phyloP scores from a whole-genome alignment of 768 basidiomycete species.

The Tephrocybe sp. region DNA sequence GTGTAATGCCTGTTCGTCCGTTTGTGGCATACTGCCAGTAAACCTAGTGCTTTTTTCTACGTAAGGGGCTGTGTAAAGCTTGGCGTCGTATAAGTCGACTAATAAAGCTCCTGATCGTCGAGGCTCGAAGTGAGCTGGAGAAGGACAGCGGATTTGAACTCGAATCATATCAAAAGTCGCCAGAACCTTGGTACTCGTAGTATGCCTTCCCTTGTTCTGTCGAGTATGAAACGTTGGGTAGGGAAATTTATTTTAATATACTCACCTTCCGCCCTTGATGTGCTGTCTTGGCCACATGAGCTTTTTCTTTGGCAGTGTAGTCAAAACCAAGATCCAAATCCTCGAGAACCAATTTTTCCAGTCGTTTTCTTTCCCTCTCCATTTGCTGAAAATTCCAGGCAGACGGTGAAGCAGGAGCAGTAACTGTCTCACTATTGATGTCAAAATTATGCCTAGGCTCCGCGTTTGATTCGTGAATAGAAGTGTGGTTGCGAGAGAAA shows the following conservation, averaged over 20 bases:
- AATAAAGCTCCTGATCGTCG: slow-evolving; percentile 69
- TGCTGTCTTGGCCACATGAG: not conserved
- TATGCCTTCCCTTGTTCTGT: slow-evolving; percentile 3
- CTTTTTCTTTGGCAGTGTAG: slow-evolving; percentile 26
- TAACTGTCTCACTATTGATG: slow-evolving; percentile 30
- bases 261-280: slow-evolving; percentile 1
- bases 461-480: not conserved
- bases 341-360: slow-evolving; percentile 53
- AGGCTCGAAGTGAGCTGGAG: slow-evolving; percentile 37
- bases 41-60: slow-evolving; percentile 27
- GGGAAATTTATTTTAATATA: not conserved
- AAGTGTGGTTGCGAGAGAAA: slow-evolving; percentile 3
- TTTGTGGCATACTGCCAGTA: slow-evolving; percentile 12
- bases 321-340: slow-evolving; percentile 56
- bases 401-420: slow-evolving; percentile 36
- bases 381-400: slow-evolving; percentile 15
- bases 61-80: slow-evolving; percentile 30
- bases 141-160: slow-evolving; percentile 63
- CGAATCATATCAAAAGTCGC: slow-evolving; percentile 58
- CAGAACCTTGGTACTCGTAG: slow-evolving; percentile 20
- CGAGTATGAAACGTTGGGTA: not conserved
- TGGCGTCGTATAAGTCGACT: slow-evolving; percentile 57
- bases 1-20: not conserved
- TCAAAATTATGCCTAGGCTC: slow-evolving; percentile 19
- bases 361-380: slow-evolving; percentile 36